Percentiles rank a stretch among this genome's conserved stretches.
Evolutionary conservation across 768 basidiomycete species (phyloP).

Genomic region (Steccherinum ochraceum): DNA sequence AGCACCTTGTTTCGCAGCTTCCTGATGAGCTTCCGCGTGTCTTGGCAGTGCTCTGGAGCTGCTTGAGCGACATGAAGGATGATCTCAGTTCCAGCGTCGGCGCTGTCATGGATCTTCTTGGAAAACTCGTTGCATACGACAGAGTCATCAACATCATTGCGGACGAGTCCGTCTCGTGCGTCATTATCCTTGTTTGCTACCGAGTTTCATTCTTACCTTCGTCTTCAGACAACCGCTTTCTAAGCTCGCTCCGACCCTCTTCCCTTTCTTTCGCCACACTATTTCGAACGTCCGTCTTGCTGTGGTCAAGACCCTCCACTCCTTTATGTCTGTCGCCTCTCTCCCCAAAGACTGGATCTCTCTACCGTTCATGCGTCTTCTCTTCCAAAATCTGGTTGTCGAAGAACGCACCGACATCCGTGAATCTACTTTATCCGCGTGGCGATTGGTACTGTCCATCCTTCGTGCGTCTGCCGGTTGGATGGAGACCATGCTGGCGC

Average conservation of each 20-base stretch:
- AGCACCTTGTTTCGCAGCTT: slow-evolving; percentile 69
- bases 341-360: slow-evolving; percentile 80
- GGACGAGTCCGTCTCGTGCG: slow-evolving; percentile 65
- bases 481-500: slow-evolving; percentile 48
- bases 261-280: slow-evolving; percentile 96
- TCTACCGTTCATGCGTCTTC: slow-evolving; percentile 67
- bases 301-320: slow-evolving; percentile 82
- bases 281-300: slow-evolving; percentile 90
- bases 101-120: slow-evolving; percentile 95
- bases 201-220: slow-evolving; percentile 3
- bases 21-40: slow-evolving; percentile 67
- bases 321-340: slow-evolving; percentile 75
- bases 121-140: slow-evolving; percentile 75
- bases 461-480: slow-evolving; percentile 38
- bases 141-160: slow-evolving; percentile 74
- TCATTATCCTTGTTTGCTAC: slow-evolving; percentile 13
- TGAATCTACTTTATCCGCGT: slow-evolving; percentile 61
- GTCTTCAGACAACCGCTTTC: slow-evolving; percentile 65
- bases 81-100: slow-evolving; percentile 95
- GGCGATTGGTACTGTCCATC: slow-evolving; percentile 64
- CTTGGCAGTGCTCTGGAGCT: slow-evolving; percentile 84
- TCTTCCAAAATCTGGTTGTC: slow-evolving; percentile 91
- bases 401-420: slow-evolving; percentile 89
- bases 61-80: slow-evolving; percentile 89
- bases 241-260: slow-evolving; percentile 80